Conservation (phyloP, 2,329 filamentous ascomycete genomes). For the Lanzia echinophila region DNA sequence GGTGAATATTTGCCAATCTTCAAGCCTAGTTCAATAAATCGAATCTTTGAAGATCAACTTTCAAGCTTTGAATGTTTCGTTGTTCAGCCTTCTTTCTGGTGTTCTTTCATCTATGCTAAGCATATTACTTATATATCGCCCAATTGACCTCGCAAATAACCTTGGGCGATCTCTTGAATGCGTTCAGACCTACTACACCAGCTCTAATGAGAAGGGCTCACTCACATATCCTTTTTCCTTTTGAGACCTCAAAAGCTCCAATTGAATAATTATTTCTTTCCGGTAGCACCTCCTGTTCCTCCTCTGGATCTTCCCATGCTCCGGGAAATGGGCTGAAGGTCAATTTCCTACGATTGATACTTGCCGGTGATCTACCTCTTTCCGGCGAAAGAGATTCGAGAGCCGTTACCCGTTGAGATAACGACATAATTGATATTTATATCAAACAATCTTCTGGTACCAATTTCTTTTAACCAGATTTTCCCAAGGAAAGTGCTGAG, state of each 20-base stretch:
- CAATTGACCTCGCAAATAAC: too few species aligned
- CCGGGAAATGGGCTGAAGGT: slow-evolving; percentile 24
- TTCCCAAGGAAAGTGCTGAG: too few species aligned
- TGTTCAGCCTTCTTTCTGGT: too few species aligned
- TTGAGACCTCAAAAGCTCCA: slow-evolving; percentile 35
- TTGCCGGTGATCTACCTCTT: slow-evolving; percentile 13
- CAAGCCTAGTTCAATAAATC: too few species aligned
- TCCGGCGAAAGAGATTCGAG: slow-evolving; percentile 21
- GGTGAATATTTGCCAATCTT: too few species aligned
- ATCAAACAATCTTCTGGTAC: neutral
- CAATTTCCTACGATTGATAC: slow-evolving; percentile 14
- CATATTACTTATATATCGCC: too few species aligned
- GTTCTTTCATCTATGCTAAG: too few species aligned
- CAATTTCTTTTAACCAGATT: too few species aligned
- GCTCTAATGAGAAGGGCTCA: slow-evolving; percentile 1
- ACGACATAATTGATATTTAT: slow-evolving; percentile 12
- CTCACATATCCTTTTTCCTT: slow-evolving; percentile 31
- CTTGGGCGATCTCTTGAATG: neutral
- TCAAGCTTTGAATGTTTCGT: too few species aligned
- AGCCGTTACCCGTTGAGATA: slow-evolving; percentile 21
- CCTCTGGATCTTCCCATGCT: slow-evolving; percentile 10
- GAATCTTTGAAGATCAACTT: too few species aligned
- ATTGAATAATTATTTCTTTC: slow-evolving; percentile 15
- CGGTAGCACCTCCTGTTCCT: slow-evolving; percentile 8
- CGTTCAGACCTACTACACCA: neutral